These are phyloP conservation scores for Acanthamoeba triangularis DNA, from an alignment of 208 protist species.

Conservation along the genomic window DNA sequence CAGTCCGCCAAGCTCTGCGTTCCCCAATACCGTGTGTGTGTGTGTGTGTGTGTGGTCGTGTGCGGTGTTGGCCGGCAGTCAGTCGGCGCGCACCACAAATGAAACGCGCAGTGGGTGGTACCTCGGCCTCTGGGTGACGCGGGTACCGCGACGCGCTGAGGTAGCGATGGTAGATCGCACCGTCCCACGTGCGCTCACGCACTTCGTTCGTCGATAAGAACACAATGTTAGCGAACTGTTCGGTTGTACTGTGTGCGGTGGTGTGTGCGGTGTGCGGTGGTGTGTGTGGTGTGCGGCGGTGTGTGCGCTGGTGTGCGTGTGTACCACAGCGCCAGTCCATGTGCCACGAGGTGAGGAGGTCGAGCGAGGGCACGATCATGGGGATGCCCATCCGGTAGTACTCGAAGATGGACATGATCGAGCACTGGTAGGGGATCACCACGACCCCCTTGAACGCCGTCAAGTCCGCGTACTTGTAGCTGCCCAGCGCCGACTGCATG, in stretches of 20 bases:
- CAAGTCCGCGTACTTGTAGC: conserved; percentile 60
- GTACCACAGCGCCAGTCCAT: conserved; percentile 39
- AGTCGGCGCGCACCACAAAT: too few species aligned
- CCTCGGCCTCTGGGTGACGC: background rate
- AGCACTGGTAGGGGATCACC: conserved; percentile 81
- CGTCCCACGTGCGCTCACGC: conserved; percentile 17
- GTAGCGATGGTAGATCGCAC: background rate
- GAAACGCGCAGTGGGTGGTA: background rate
- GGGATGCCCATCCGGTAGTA: conserved; percentile 82
- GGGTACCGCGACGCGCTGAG: background rate
- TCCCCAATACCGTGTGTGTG: background rate
- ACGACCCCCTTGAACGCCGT: conserved; percentile 52
- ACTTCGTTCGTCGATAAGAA: background rate
- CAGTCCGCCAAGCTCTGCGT: background rate
- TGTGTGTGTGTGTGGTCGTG: too few species aligned
- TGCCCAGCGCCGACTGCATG: background rate
- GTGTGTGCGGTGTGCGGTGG: background rate
- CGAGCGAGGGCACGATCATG: conserved; percentile 76
- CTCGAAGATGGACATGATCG: conserved; percentile 83
- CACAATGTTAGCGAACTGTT: background rate
- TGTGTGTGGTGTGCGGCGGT: background rate
- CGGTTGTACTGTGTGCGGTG: background rate
- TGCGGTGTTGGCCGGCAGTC: too few species aligned
- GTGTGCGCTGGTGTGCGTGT: background rate
- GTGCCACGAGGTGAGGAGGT: conserved; percentile 78